Evolutionary conservation across 2,329 filamentous ascomycete genomes (phyloP).

Genomic region (Trichophyton schoenleinii): DNA sequence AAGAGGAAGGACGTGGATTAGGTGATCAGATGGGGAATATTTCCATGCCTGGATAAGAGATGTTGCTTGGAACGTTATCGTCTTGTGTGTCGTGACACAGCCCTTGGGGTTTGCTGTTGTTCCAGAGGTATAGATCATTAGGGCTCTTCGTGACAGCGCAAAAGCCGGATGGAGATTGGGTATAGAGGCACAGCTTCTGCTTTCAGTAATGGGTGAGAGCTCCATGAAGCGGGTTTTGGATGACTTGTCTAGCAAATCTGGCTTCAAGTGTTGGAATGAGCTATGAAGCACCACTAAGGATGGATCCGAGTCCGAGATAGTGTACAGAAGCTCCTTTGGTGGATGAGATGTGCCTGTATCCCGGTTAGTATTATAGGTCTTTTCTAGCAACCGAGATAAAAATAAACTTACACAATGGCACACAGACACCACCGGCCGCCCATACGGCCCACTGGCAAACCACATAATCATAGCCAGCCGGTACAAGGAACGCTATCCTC

Average conservation of each 20-base stretch:
- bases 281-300: constrained; percentile 32
- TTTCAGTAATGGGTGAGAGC: constrained; percentile 18
- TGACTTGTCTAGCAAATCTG: constrained; percentile 21
- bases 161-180: constrained; percentile 23
- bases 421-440: constrained; percentile 33
- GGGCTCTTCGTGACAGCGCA: constrained; percentile 22
- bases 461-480: constrained; percentile 33
- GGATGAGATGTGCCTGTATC: constrained; percentile 31
- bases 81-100: constrained; percentile 33
- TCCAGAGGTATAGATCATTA: constrained; percentile 34
- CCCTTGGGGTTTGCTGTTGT: constrained; percentile 33
- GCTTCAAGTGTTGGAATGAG: constrained; percentile 24
- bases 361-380: constrained; percentile 3
- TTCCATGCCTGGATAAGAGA: constrained; percentile 28
- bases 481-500: constrained; percentile 28
- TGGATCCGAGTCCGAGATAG: constrained; percentile 31
- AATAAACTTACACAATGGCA: constrained; percentile 29
- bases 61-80: constrained; percentile 24
- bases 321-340: constrained; percentile 31
- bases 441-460: constrained; percentile 34
- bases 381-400: not conserved
- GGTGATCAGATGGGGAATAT: constrained; percentile 31
- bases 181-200: constrained; percentile 13
- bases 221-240: constrained; percentile 22
- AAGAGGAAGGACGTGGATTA: constrained; percentile 40